Evolutionary conservation across 805 yeast species (phyloP).

Genomic region (Maudiozyma serrabonitensis): DNA sequence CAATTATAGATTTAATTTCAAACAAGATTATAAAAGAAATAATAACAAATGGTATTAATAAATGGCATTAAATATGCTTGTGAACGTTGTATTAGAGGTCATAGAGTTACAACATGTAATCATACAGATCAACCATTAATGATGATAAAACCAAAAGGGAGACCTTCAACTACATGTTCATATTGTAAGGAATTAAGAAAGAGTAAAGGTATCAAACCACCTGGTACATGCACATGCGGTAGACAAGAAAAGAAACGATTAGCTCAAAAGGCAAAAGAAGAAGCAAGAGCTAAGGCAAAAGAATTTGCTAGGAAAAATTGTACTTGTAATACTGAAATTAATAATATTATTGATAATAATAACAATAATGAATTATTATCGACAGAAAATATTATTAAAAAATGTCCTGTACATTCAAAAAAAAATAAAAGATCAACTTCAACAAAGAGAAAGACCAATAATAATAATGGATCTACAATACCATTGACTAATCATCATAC

Average conservation of each 20-base stretch:
- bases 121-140: constrained; percentile 86
- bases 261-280: constrained; percentile 27
- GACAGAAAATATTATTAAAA: background rate
- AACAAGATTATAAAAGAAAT: background rate
- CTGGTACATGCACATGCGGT: constrained; percentile 53
- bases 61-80: constrained; percentile 95
- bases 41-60: constrained; percentile 63
- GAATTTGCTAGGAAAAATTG: constrained; percentile 27
- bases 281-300: constrained; percentile 22
- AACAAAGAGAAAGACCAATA: constrained; percentile 2
- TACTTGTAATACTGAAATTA: constrained; percentile 20
- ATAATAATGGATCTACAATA: no score
- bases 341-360: background rate
- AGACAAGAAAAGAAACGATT: constrained; percentile 37
- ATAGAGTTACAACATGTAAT: constrained; percentile 86
- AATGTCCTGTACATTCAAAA: constrained; percentile 16
- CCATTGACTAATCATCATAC: no score
- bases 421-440: constrained; percentile 7
- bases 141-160: constrained; percentile 92
- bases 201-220: constrained; percentile 50
- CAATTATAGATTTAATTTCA: no score
- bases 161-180: constrained; percentile 87
- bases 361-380: background rate
- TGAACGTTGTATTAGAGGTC: constrained; percentile 92
- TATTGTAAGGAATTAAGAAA: constrained; percentile 75